Conservation (phyloP, 78 protist species). For the Tieghemostelium lacteum region DNA sequence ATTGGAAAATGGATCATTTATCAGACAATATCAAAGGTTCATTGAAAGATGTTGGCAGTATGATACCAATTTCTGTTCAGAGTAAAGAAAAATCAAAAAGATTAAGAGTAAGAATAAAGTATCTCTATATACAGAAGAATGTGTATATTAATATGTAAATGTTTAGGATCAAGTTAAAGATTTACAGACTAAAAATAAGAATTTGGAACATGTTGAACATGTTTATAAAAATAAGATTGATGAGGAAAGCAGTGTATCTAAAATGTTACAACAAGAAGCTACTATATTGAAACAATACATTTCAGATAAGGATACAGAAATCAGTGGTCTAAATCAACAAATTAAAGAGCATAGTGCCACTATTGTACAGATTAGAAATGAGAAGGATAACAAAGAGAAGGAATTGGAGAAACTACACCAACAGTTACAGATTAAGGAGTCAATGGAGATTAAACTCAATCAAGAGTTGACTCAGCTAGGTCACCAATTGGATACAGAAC, state of each 20-base stretch:
- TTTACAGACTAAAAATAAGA: slow-evolving; percentile 1
- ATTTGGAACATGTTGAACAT: slow-evolving; percentile 1
- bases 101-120: neutral
- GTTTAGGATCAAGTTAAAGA: slow-evolving; percentile 13
- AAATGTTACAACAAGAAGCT: slow-evolving; percentile 35
- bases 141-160: too few species aligned
- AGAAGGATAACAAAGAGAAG: neutral
- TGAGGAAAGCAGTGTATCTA: slow-evolving; percentile 36
- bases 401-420: too few species aligned
- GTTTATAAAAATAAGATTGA: slow-evolving; percentile 17
- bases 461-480: too few species aligned
- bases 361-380: slow-evolving; percentile 3
- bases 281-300: slow-evolving; percentile 21
- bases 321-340: slow-evolving; percentile 16
- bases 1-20: neutral
- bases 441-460: too few species aligned
- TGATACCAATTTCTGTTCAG: slow-evolving; percentile 30
- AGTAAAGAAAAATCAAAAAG: slow-evolving; percentile 35
- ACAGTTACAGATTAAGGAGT: too few species aligned
- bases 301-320: slow-evolving; percentile 25
- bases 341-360: slow-evolving; percentile 19
- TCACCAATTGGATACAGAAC: too few species aligned
- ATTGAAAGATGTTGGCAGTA: neutral
- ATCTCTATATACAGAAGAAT: too few species aligned
- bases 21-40: neutral